Base-by-base conservation (phyloP, 306 rosid genomes). In the Begonia loranthoides region DNA sequence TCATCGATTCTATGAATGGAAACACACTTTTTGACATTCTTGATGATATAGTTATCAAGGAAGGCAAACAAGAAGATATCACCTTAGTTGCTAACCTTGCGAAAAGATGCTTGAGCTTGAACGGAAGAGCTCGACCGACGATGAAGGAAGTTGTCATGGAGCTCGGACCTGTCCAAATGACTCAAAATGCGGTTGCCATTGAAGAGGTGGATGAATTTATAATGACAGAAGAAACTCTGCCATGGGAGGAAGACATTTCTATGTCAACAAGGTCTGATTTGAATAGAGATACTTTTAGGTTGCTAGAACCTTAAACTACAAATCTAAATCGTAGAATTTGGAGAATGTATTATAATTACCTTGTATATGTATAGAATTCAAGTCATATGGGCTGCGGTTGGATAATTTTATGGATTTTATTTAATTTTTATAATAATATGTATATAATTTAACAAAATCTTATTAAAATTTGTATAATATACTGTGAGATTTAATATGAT, bases 131-230 rank as follows among this genome's bases (percentile, higher is more conserved):
- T 54, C 73, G 86, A 46, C 92, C 92, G 34, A 65, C 78, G 15
- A 78, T 82, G 83, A 75, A 60, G 54, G 74, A 73, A 51, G 80
- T 78, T 33, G 62, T 71, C 11, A 17, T 55, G 9, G 80, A 78
- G 60, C 33, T 82, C 49, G 90, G 75, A 50, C 65, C 76, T 50
- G 0, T n/a, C 15, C 47, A 43, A 6, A 43, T 11, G 14, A 2
- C 46, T 0, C 14, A 3, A 43, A 43, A 43, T 0, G 12, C 15
- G 6, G 6, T 6, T 12, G 47, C 1, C 6, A 13, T 10, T 43
- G 47, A 43, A 10, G 47, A 10, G 14, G 1, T 1, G 13, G 15
- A 10, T 43, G 47, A n/a, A 4, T 43, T 10, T 43, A 13, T 43
- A 3, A 11, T 10, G 15, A 11, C 13, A 43, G 14, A 43, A 10